Conservation (phyloP, 2,329 filamentous ascomycete genomes). For the Fusarium sp. region DNA sequence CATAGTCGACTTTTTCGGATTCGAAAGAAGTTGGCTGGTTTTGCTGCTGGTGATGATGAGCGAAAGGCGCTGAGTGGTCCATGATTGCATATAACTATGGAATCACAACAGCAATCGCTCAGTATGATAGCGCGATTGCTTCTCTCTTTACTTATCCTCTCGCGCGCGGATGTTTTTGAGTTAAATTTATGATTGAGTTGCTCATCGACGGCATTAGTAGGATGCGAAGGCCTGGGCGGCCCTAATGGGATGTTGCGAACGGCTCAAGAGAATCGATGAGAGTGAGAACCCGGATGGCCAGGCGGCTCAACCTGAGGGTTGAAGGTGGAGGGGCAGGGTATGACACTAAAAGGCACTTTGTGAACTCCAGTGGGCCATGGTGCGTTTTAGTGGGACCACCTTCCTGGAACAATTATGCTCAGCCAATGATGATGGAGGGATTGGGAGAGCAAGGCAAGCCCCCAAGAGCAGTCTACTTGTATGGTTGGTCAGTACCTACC, state of each 20-base stretch:
- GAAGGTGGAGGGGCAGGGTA: constrained; percentile 33
- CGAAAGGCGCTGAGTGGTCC: constrained; percentile 36
- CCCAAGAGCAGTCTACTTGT: not conserved
- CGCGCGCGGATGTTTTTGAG: not conserved
- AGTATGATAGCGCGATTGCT: constrained; percentile 1
- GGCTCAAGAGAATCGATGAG: constrained; percentile 23
- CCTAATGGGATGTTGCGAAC: constrained; percentile 32
- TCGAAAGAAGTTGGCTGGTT: constrained; percentile 33
- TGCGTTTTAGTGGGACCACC: constrained; percentile 3
- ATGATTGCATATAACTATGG: constrained; percentile 17
- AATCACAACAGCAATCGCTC: constrained; percentile 12
- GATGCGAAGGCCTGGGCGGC: constrained; percentile 13
- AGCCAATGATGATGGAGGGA: constrained; percentile 23
- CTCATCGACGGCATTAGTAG: constrained; percentile 21
- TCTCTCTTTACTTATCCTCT: not conserved
- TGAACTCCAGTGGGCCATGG: constrained; percentile 15
- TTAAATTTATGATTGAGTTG: not conserved
- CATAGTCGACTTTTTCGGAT: constrained; percentile 43
- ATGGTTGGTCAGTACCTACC: not conserved
- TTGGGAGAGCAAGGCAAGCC: not conserved
- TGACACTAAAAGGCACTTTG: constrained; percentile 24
- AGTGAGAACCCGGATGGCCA: constrained; percentile 46
- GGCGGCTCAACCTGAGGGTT: constrained; percentile 18
- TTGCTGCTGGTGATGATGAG: constrained; percentile 26
- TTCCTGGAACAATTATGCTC: not conserved